phyloP scores from a whole-genome alignment of 768 basidiomycete species.

The Collybiopsis luxurians region DNA sequence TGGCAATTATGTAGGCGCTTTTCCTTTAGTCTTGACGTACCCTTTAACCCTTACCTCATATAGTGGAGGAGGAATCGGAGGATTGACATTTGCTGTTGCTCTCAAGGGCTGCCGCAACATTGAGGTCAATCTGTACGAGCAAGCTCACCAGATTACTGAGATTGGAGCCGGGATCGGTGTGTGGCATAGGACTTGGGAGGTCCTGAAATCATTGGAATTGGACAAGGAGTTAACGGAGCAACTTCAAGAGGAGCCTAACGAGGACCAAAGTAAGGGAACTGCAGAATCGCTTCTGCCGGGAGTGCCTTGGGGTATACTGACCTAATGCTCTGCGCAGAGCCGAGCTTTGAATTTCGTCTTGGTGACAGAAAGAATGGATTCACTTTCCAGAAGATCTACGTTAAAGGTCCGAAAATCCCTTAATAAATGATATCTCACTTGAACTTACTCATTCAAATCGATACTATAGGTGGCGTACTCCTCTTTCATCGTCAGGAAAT shows the following conservation, averaged over 20 bases:
- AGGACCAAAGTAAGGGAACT: too few relatives aligned
- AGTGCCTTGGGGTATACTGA: too few relatives aligned
- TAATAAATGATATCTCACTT: too few relatives aligned
- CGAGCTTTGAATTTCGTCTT: conserved; percentile 25
- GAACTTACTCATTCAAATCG: not conserved
- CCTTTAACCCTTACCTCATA: not conserved
- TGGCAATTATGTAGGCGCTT: conserved; percentile 15
- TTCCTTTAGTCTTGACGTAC: not conserved
- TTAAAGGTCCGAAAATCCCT: conserved; percentile 17
- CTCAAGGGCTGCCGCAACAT: conserved; percentile 21
- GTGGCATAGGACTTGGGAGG: conserved; percentile 36
- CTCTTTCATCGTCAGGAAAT: conserved; percentile 40
- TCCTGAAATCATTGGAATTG: conserved; percentile 36
- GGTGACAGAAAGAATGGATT: conserved; percentile 29
- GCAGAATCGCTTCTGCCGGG: too few relatives aligned
- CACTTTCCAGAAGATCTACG: conserved; percentile 18
- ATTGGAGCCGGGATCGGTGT: conserved; percentile 43
- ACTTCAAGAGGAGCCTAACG: conserved; percentile 4
- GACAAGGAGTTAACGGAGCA: conserved; percentile 23
- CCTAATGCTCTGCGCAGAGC: conserved; percentile 8
- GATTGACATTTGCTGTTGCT: conserved; percentile 33
- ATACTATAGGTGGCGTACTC: conserved; percentile 18
- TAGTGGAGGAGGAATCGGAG: conserved; percentile 41
- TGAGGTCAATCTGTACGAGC: conserved; percentile 40
- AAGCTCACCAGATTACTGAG: conserved; percentile 34